Evolutionary conservation across 306 rosid genomes (phyloP).

Genomic region (Glycine latifolia): DNA sequence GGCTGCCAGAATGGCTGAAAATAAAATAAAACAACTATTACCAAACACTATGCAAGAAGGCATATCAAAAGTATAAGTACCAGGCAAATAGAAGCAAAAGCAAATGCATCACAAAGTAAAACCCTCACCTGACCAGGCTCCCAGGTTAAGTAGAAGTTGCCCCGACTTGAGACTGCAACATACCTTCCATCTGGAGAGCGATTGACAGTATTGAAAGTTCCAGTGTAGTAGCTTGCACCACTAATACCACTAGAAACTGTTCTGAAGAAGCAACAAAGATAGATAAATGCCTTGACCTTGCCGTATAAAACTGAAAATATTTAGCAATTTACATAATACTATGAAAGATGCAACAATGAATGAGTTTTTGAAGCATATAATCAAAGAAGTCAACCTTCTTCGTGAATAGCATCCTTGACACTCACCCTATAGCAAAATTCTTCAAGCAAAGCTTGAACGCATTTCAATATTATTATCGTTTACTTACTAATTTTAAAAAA

Average conservation of each 20-base stretch:
- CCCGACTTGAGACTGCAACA: constrained; percentile 98
- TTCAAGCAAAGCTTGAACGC: neutral
- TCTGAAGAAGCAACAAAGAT: constrained; percentile 69
- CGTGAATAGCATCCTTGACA: neutral
- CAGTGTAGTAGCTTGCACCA: constrained; percentile 96
- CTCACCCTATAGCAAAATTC: neutral
- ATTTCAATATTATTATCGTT: neutral
- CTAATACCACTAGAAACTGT: constrained; percentile 99
- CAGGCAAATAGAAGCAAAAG: constrained; percentile 31
- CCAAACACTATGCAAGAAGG: constrained; percentile 9
- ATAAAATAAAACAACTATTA: constrained; percentile 27
- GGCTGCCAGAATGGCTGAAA: constrained; percentile 98
- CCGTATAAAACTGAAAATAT: constrained; percentile 8
- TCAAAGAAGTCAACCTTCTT: neutral
- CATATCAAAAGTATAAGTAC: constrained; percentile 26
- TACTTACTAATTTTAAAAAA: constrained; percentile 7
- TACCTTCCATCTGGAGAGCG: constrained; percentile 95
- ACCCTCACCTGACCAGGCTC: constrained; percentile 94
- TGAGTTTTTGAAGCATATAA: constrained; percentile 11
- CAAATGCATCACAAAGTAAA: constrained; percentile 33
- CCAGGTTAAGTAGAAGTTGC: constrained; percentile 97
- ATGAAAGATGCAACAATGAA: constrained; percentile 16
- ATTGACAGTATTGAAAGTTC: constrained; percentile 89
- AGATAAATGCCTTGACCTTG: constrained; percentile 50
- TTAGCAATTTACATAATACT: neutral